A percentile compares a stretch with the other conserved stretches of the same genome.
Evolutionary conservation across 2,329 filamentous ascomycete species (phyloP).

Genomic region (Hypoxylon sp.): DNA sequence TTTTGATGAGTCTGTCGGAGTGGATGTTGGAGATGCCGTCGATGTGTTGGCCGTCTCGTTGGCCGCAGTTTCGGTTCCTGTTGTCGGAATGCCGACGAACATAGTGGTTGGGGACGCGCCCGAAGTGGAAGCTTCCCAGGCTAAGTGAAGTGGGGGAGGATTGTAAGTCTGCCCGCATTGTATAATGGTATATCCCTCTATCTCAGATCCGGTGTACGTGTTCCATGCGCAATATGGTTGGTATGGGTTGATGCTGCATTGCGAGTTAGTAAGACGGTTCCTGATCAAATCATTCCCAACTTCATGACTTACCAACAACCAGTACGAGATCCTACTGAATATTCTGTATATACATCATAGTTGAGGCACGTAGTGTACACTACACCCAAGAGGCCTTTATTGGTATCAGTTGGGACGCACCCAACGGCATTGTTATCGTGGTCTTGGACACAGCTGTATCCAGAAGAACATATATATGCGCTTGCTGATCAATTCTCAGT

Average conservation of each 20-base stretch:
- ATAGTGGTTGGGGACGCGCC: conserved; percentile 12
- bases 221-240: conserved; percentile 7
- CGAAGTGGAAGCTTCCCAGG: conserved; percentile 15
- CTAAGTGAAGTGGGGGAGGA: not conserved
- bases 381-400: conserved; percentile 7
- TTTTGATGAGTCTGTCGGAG: not conserved
- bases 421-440: conserved; percentile 17
- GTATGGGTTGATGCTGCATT: not conserved
- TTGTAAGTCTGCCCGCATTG: conserved; percentile 1
- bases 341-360: conserved; percentile 3
- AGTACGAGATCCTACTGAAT: conserved; percentile 10
- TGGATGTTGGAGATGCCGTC: not conserved
- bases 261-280: not conserved
- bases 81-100: not conserved
- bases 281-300: too few relatives aligned
- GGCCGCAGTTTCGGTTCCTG: not conserved
- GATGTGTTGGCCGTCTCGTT: not conserved
- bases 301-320: conserved; percentile 23
- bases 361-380: conserved; percentile 9
- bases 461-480: conserved; percentile 11
- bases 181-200: conserved; percentile 23
- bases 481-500: conserved; percentile 2
- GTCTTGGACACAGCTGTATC: conserved; percentile 10
- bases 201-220: conserved; percentile 14
- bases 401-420: conserved; percentile 6